Percentiles rank a stretch among this genome's conserved stretches.
Evolutionary conservation across 148 eudicot species (phyloP).

Genomic region (Nepenthes gracilis): DNA sequence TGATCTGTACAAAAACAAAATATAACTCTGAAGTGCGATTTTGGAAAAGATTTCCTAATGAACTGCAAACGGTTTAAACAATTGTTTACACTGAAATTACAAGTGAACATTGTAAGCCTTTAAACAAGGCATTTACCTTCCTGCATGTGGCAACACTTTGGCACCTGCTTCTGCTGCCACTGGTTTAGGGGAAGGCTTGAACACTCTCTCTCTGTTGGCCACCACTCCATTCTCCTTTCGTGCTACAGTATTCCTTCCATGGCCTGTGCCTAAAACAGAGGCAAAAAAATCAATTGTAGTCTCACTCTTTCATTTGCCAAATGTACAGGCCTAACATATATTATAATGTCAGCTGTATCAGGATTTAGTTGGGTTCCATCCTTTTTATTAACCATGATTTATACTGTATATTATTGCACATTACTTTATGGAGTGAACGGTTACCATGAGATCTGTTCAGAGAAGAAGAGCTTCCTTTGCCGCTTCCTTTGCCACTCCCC

Average conservation of each 20-base stretch:
- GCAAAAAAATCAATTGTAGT: neutral
- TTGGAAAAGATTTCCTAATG: too few relatives aligned
- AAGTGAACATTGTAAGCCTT: neutral
- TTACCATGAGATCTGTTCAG: constrained; percentile 21
- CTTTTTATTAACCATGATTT: neutral
- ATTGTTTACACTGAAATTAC: too few relatives aligned
- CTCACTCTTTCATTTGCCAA: neutral
- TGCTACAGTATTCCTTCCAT: constrained; percentile 26
- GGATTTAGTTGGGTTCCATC: too few relatives aligned
- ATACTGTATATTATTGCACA: neutral
- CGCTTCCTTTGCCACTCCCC: constrained; percentile 17
- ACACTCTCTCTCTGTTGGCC: constrained; percentile 20
- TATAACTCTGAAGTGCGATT: too few relatives aligned
- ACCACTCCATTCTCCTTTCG: constrained; percentile 44
- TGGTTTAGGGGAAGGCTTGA: constrained; percentile 13
- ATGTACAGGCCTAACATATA: neutral
- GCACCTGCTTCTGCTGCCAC: constrained; percentile 17
- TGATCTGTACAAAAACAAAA: constrained; percentile 12
- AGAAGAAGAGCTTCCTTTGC: constrained; percentile 17
- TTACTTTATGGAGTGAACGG: neutral
- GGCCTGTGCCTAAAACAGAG: constrained; percentile 30
- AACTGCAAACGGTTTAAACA: too few relatives aligned
- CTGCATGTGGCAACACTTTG: constrained; percentile 3
- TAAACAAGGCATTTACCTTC: constrained; percentile 25
- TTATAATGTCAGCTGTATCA: too few relatives aligned